phyloP scores from a whole-genome alignment of 2,329 filamentous ascomycete genomes.

The Sphaerulina musiva region DNA sequence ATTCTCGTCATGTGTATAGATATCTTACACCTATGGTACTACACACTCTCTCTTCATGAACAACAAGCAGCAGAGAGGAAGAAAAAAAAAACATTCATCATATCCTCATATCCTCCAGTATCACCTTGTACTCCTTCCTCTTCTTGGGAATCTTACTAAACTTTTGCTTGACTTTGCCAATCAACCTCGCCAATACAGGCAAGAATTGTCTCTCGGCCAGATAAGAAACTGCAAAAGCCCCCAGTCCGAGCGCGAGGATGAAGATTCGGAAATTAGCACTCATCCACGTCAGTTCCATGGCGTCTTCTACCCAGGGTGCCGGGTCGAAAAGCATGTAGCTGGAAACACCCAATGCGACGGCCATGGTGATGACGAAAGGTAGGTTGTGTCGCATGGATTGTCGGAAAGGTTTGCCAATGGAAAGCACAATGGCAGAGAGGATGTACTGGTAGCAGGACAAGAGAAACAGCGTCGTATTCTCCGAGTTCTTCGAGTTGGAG shows the following conservation, averaged over 20 bases:
- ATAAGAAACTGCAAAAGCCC: slow-evolving; percentile 65
- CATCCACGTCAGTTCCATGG: slow-evolving; percentile 85
- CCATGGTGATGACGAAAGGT: slow-evolving; percentile 75
- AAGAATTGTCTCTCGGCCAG: slow-evolving; percentile 65
- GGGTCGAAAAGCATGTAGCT: slow-evolving; percentile 76
- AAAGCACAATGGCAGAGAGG: slow-evolving; percentile 78
- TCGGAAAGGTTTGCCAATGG: slow-evolving; percentile 84
- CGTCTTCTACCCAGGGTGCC: slow-evolving; percentile 56
- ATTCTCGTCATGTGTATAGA: too few species aligned
- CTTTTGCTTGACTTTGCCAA: slow-evolving; percentile 57
- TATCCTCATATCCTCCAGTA: slow-evolving; percentile 55
- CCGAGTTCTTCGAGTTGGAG: slow-evolving; percentile 81
- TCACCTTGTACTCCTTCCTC: slow-evolving; percentile 80
- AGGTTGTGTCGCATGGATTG: slow-evolving; percentile 73
- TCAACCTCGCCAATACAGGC: slow-evolving; percentile 56
- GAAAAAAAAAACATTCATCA: background rate
- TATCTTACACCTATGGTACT: too few species aligned
- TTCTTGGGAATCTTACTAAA: slow-evolving; percentile 58
- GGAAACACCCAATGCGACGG: slow-evolving; percentile 59
- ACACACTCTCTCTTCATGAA: too few species aligned
- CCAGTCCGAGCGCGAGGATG: slow-evolving; percentile 61
- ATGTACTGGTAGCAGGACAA: slow-evolving; percentile 94
- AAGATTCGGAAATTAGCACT: slow-evolving; percentile 65
- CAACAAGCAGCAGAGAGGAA: too few species aligned
- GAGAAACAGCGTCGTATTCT: slow-evolving; percentile 87